These are phyloP conservation scores for Anthoceros angustus DNA, from an alignment of 225 moss, liverwort and hornwort species.

Conservation along the genomic window DNA sequence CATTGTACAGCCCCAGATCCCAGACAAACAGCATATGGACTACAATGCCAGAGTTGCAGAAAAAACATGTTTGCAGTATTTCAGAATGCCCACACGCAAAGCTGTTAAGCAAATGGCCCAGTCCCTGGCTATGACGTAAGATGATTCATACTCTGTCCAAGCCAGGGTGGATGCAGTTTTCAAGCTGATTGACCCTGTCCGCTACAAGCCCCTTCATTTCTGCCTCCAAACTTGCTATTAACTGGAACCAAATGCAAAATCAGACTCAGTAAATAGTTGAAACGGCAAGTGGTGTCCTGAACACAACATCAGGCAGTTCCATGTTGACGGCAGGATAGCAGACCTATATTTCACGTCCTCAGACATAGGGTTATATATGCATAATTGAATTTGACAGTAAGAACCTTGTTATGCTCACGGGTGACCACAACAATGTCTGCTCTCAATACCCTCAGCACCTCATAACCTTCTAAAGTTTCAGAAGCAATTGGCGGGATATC, in stretches of 20 bases:
- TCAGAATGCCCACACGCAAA: background rate
- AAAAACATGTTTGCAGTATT: background rate
- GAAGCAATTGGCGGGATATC: conserved; percentile 32
- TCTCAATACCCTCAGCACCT: conserved; percentile 24
- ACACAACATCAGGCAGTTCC: too few species aligned
- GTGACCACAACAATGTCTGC: conserved; percentile 33
- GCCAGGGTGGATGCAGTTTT: conserved; percentile 39
- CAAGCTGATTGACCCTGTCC: conserved; percentile 35
- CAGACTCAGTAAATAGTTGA: too few species aligned
- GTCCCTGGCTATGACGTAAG: background rate
- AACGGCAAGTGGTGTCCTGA: too few species aligned
- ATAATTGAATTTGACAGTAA: background rate
- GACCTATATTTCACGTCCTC: too few species aligned
- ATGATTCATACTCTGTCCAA: conserved; percentile 28
- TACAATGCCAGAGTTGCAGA: background rate
- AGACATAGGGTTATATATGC: background rate
- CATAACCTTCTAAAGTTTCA: conserved; percentile 25
- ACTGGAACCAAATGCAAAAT: conserved; percentile 13
- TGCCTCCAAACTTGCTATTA: conserved; percentile 47
- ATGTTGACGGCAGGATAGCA: too few species aligned
- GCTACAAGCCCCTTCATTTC: conserved; percentile 50
- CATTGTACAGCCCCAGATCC: background rate
- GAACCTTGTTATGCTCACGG: conserved; percentile 51
- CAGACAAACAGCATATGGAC: background rate
- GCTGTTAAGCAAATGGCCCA: background rate